Evolutionary conservation across 768 basidiomycete genomes (phyloP), one percentile per base, ranked within the genome.

Genomic region (Scleroderma bovista): DNA sequence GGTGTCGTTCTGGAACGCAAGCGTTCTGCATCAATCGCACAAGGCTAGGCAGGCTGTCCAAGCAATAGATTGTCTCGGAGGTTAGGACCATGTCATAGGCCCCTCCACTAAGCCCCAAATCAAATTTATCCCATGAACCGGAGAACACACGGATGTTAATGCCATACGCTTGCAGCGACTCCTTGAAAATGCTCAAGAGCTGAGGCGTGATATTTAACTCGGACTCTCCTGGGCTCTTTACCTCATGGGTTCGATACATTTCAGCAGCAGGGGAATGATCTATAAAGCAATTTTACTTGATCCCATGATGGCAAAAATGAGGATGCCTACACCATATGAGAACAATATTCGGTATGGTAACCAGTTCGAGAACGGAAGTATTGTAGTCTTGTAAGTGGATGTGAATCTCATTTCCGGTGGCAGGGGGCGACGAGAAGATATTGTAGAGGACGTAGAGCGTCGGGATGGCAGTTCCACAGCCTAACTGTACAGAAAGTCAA

Each of bases 381-480:
- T 97, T 98, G 70, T 93, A 98, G 64, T 97, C 94, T 74, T 97
- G 94, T 2, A 96, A 69, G 60, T 92, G 86, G 8, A 96, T 58
- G 24, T 77, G 69, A 0, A 81, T 83, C 34, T 73, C 65, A 26
- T 51, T 26, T 16, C 55, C 44, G 6, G 29, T 12, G 8, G 54
- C 46, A 12, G 47, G 53, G 5, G 54, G 54, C 3, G 58, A 65
- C 33, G 68, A 74, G 47, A 91, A 80, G 5, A 93, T 59, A 40
- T 76, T 66, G 6, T 76, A 72, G 1, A 97, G 73, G 48, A 95
- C 69, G 55, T 80, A 89, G 10, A 90, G 67, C 0, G 86, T 84
- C 1, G 95, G 95, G 0, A 96, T 68, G 1, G 86, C 88, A 0
- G 95, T 97, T 17, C 95, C 95, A 63, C 95, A 98, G 1, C 95